These are phyloP conservation scores for Heliophila coronopifolia DNA, from an alignment of 441 rosid genomes.

Conservation along the genomic window DNA sequence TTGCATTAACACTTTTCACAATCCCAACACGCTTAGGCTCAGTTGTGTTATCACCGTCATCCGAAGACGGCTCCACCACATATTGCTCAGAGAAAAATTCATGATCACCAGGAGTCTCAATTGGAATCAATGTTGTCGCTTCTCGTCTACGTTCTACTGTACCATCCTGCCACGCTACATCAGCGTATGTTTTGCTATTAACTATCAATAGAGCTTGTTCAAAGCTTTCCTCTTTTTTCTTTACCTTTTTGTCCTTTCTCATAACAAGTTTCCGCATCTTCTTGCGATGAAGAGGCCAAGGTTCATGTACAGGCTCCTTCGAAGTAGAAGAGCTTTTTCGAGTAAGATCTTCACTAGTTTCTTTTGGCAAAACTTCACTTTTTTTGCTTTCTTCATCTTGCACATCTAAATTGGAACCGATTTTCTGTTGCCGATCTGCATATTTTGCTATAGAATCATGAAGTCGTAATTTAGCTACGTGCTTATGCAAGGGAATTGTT, in stretches of 20 bases:
- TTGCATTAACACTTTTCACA: slow-evolving; percentile 82
- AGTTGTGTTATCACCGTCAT: slow-evolving; percentile 54
- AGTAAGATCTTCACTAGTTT: slow-evolving; percentile 29
- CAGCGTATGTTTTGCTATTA: slow-evolving; percentile 59
- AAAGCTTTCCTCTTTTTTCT: slow-evolving; percentile 81
- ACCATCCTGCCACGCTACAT: slow-evolving; percentile 96
- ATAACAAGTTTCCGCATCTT: slow-evolving; percentile 78
- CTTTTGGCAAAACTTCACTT: slow-evolving; percentile 27
- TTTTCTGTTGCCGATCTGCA: slow-evolving; percentile 34
- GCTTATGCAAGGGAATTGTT: slow-evolving; percentile 40
- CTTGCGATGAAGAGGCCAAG: slow-evolving; percentile 83
- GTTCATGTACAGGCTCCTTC: slow-evolving; percentile 62
- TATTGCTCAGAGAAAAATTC: slow-evolving; percentile 90
- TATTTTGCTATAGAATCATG: slow-evolving; percentile 38
- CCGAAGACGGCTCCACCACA: slow-evolving; percentile 82
- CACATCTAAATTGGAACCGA: slow-evolving; percentile 37
- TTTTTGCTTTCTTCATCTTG: slow-evolving; percentile 42
- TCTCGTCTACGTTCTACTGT: slow-evolving; percentile 43
- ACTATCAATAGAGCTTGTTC: slow-evolving; percentile 73
- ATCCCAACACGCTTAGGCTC: slow-evolving; percentile 78
- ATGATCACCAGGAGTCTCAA: slow-evolving; percentile 95
- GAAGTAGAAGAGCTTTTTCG: slow-evolving; percentile 37
- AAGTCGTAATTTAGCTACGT: slow-evolving; percentile 45
- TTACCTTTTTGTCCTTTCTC: slow-evolving; percentile 70
- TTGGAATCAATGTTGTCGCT: slow-evolving; percentile 64